Evolutionary conservation across 331 rosid genomes (phyloP).

Genomic region (Acacia concinna): DNA sequence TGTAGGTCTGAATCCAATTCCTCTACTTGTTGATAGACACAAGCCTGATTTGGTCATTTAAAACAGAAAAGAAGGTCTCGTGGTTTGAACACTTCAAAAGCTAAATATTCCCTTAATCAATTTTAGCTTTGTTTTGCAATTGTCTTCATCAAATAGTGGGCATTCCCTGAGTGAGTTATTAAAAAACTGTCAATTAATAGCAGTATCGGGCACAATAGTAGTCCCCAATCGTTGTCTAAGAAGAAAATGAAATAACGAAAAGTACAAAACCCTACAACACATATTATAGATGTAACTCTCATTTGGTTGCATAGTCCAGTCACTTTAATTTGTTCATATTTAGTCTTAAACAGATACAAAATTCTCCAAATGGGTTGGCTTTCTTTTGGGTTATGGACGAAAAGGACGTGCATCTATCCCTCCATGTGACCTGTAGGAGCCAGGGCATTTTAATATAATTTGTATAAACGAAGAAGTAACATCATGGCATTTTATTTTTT

Average conservation of each 20-base stretch:
- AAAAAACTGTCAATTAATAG: slow-evolving; percentile 19
- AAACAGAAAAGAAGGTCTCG: slow-evolving; percentile 30
- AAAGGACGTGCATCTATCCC: slow-evolving; percentile 57
- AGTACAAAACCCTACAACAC: slow-evolving; percentile 23
- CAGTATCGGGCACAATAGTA: slow-evolving; percentile 28
- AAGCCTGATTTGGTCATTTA: slow-evolving; percentile 48
- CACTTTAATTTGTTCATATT: slow-evolving; percentile 32
- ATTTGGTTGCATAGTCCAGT: slow-evolving; percentile 46
- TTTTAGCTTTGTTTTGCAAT: slow-evolving; percentile 19
- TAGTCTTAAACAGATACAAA: slow-evolving; percentile 34
- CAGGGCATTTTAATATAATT: slow-evolving; percentile 27
- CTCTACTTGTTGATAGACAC: slow-evolving; percentile 38
- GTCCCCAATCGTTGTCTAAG: slow-evolving; percentile 24
- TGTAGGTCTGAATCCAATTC: slow-evolving; percentile 44
- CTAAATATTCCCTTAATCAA: slow-evolving; percentile 43
- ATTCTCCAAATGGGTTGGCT: slow-evolving; percentile 32
- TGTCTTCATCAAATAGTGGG: slow-evolving; percentile 38
- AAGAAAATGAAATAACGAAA: slow-evolving; percentile 26
- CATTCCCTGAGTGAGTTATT: slow-evolving; percentile 30
- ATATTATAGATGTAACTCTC: slow-evolving; percentile 35
- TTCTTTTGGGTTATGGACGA: slow-evolving; percentile 36
- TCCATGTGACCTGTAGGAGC: slow-evolving; percentile 53
- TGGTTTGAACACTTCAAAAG: slow-evolving; percentile 35
- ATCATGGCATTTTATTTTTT: slow-evolving; percentile 45
- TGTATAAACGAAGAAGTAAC: slow-evolving; percentile 41